Conservation (phyloP, 257 asterid genomes). For the Marsdenia floribunda region DNA sequence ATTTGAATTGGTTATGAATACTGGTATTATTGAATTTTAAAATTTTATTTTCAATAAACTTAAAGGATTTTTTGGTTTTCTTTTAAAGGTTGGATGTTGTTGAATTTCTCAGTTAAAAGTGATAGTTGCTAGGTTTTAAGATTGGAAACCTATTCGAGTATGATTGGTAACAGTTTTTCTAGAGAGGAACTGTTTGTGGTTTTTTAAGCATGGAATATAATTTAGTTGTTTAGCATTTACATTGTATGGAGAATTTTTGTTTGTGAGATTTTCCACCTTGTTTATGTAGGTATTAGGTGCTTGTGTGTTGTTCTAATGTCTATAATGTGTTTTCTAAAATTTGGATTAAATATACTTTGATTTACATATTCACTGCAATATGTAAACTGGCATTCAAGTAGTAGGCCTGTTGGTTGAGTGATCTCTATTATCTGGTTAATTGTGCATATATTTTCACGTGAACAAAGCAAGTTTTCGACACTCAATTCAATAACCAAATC, state of each 20-base stretch:
- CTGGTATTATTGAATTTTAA: not conserved
- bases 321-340: not conserved
- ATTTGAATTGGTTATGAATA: not conserved
- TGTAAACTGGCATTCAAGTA: not conserved
- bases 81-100: not conserved
- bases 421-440: not conserved
- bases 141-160: not conserved
- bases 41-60: not conserved
- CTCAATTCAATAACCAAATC: not conserved
- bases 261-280: not conserved
- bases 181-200: not conserved
- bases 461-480: not conserved
- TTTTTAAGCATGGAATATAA: not conserved
- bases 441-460: not conserved
- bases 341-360: not conserved
- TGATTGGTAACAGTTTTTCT: not conserved
- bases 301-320: not conserved
- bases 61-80: not conserved
- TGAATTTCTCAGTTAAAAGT: not conserved
- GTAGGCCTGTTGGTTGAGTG: not conserved
- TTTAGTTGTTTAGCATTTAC: not conserved
- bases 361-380: not conserved
- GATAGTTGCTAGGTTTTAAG: not conserved
- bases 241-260: not conserved
- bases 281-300: not conserved